Base-by-base conservation (phyloP, 805 yeast species). In the Candida mattraensis region DNA sequence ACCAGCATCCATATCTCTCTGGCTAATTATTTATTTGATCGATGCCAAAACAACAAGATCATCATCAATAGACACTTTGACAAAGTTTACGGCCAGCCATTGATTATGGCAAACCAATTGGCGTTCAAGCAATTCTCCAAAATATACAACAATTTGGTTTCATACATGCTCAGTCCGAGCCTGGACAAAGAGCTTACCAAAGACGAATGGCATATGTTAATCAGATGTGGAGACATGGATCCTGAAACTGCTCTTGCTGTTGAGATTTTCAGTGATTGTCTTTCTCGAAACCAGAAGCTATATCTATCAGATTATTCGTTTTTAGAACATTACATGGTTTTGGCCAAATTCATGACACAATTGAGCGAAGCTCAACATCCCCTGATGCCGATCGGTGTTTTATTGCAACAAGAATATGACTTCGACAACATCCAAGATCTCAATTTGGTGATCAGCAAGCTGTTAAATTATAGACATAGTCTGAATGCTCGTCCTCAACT, bases 1-100 rank as follows among this genome's bases (percentile, higher is more conserved):
- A 82, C 94, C 3, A 72, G 72, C 36, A 61, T 91, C 28, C 80
- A 89, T 45, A 80, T 91, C 26, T 80, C 89, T 2, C 69, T 89
- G 26, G 75, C 78, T 30, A 84, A 87, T 5, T 88, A 87, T 56
- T 61, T 80, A 10, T 43, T 51, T n/a, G 66, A 61, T 34, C 42
- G 46, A 25, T 70, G 71, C 39, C 70, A 72, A 36, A 66, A 76
- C 26, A 69, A 68, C 33, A 71, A 67, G n/a, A 70, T 82, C 22
- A 63, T 70, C 3, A 60, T 78, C 3, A 81, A 79, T n/a, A 56
- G 61, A 33, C 67, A 63, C 33, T 47, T 72, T 8, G 45, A 53
- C 3, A 44, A 41, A 5, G 38, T 63, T 7, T 65, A 55, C 40
- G 60, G 63, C 2, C 38, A 46, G n/a, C 62, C 66, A 8, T 40